Percentiles rank a stretch among this genome's conserved stretches.
These are phyloP conservation scores for Nidularia sp. DNA, from an alignment of 768 basidiomycete genomes.

Conservation along the genomic window DNA sequence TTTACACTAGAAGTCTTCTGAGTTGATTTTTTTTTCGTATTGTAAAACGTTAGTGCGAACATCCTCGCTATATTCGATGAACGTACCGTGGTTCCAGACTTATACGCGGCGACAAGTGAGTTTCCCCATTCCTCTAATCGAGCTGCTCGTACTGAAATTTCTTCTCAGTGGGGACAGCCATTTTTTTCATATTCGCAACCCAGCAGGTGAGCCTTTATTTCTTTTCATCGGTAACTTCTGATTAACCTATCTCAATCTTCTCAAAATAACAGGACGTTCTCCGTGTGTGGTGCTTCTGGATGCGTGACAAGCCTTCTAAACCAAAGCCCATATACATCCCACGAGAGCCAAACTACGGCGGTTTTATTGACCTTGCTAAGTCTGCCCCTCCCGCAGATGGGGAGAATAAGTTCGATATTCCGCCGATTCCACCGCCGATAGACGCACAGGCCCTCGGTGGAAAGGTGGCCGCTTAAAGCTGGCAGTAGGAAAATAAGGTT, in stretches of 20 bases:
- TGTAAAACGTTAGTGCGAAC: slow-evolving; percentile 16
- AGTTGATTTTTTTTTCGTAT: background rate
- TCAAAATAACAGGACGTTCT: slow-evolving; percentile 21
- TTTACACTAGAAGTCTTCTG: background rate
- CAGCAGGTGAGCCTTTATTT: slow-evolving; percentile 19
- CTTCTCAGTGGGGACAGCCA: slow-evolving; percentile 23
- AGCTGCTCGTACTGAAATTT: background rate
- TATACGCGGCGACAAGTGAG: slow-evolving; percentile 29
- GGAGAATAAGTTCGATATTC: too few species aligned
- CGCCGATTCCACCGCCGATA: too few species aligned
- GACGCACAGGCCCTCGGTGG: too few species aligned
- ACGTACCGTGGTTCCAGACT: slow-evolving; percentile 16
- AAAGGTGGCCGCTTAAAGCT: too few species aligned
- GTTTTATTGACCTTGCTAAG: too few species aligned
- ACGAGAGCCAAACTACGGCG: too few species aligned
- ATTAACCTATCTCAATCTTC: background rate
- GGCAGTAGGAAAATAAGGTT: too few species aligned
- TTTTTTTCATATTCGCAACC: slow-evolving; percentile 32
- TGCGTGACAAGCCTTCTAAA: background rate
- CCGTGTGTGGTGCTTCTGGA: slow-evolving; percentile 29
- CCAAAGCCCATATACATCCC: too few species aligned
- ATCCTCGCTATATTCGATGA: slow-evolving; percentile 19
- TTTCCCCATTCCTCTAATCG: background rate
- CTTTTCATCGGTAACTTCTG: background rate
- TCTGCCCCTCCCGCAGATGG: too few species aligned